Evolutionary conservation across 2,329 filamentous ascomycete species (phyloP).

Genomic region (Kalmusia sp.): DNA sequence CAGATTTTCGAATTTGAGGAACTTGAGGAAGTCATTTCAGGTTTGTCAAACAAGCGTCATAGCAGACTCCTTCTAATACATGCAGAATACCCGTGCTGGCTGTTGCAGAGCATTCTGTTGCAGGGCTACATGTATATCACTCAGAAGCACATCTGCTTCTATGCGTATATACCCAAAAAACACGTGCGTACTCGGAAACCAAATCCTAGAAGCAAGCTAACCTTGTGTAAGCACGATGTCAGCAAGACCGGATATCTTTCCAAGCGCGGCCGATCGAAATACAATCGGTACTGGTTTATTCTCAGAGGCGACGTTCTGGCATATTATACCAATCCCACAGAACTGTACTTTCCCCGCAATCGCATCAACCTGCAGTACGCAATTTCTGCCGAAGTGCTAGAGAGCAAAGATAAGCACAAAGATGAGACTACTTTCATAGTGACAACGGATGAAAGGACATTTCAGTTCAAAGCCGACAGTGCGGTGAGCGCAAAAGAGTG

Average conservation of each 20-base stretch:
- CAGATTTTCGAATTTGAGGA: conserved; percentile 72
- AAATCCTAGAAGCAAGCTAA: conserved; percentile 22
- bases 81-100: conserved; percentile 88
- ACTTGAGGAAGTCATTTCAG: conserved; percentile 83
- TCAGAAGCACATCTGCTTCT: conserved; percentile 91
- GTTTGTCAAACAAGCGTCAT: conserved; percentile 49
- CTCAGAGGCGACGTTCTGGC: conserved; percentile 90
- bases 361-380: conserved; percentile 92
- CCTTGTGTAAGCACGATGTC: conserved; percentile 50
- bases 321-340: conserved; percentile 83
- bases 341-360: conserved; percentile 89
- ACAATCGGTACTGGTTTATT: conserved; percentile 90
- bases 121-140: conserved; percentile 98
- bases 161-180: conserved; percentile 95
- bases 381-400: conserved; percentile 80
- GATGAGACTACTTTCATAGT: conserved; percentile 81
- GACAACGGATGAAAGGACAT: conserved; percentile 81
- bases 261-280: conserved; percentile 90
- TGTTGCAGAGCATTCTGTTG: conserved; percentile 87
- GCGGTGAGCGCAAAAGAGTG: conserved; percentile 89
- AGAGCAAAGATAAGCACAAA: conserved; percentile 71
- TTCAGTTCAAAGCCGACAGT: conserved; percentile 90
- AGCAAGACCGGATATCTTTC: conserved; percentile 87
- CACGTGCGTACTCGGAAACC: conserved; percentile 63
- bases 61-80: conserved; percentile 15